Evolutionary conservation across 345 rosid species (phyloP).

Genomic region (Citrus sp.): DNA sequence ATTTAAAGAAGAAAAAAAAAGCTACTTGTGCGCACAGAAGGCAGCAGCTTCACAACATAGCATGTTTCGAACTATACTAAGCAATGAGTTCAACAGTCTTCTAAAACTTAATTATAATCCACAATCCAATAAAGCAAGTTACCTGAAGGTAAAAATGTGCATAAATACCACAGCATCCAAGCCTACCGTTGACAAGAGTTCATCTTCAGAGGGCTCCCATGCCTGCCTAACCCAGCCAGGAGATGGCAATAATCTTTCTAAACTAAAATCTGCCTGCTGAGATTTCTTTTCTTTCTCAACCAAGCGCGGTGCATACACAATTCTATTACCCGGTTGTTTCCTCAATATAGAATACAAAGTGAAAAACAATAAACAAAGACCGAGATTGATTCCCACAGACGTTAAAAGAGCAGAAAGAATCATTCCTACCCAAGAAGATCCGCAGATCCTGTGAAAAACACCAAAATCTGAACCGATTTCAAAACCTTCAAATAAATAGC

Average conservation of each 20-base stretch:
- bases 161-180: slow-evolving; percentile 74
- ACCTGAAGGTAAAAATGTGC: slow-evolving; percentile 79
- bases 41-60: no score
- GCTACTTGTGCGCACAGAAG: no score
- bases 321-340: slow-evolving; percentile 65
- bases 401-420: slow-evolving; percentile 82
- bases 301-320: slow-evolving; percentile 69
- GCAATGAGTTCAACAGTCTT: no score
- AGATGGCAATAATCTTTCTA: slow-evolving; percentile 73
- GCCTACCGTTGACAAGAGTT: slow-evolving; percentile 56
- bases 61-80: no score
- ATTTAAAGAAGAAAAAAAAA: no score
- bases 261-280: slow-evolving; percentile 35
- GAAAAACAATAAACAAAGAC: slow-evolving; percentile 73
- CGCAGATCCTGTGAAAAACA: background rate
- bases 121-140: background rate
- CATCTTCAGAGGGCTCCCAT: slow-evolving; percentile 62
- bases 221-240: slow-evolving; percentile 80
- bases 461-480: background rate
- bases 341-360: slow-evolving; percentile 74
- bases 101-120: no score
- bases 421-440: slow-evolving; percentile 33
- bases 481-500: background rate
- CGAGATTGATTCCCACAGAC: slow-evolving; percentile 94
- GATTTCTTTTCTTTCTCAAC: slow-evolving; percentile 37